Conservation (phyloP, 2,329 filamentous ascomycete genomes). For the Periconia macrospinosa region DNA sequence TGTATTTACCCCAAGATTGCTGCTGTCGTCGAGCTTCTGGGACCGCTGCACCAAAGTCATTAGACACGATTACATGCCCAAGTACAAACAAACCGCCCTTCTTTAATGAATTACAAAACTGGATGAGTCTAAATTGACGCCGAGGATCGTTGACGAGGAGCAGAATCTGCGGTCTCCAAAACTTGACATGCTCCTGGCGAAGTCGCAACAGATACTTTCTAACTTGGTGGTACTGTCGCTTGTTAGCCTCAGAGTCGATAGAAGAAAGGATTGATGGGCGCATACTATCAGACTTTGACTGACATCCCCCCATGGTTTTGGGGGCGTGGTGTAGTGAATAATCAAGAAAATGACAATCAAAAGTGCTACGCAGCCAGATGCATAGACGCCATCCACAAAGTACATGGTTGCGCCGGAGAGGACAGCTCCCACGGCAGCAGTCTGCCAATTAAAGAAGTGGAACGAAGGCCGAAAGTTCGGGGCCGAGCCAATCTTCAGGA, state of each 20-base stretch:
- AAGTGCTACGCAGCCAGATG: conserved; percentile 72
- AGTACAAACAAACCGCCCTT: conserved; percentile 84
- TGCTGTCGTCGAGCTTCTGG: conserved; percentile 82
- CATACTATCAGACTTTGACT: conserved; percentile 75
- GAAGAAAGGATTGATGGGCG: not conserved
- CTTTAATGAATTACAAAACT: conserved; percentile 89
- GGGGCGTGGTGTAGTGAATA: conserved; percentile 83
- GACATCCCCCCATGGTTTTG: conserved; percentile 88
- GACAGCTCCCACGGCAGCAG: conserved; percentile 73
- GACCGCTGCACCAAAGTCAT: conserved; percentile 77
- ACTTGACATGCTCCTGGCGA: conserved; percentile 87
- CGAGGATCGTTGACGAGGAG: conserved; percentile 81
- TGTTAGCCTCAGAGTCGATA: not conserved
- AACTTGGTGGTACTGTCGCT: conserved; percentile 70
- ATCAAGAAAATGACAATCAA: conserved; percentile 77
- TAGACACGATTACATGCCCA: conserved; percentile 83
- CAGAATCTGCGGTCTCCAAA: conserved; percentile 87
- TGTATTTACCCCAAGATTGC: conserved; percentile 80
- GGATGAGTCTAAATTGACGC: conserved; percentile 79
- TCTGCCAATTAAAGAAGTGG: conserved; percentile 86
- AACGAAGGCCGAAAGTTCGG: conserved; percentile 89
- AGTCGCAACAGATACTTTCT: conserved; percentile 84
- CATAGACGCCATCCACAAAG: conserved; percentile 83
- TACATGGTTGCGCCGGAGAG: conserved; percentile 83
- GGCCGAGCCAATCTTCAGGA: conserved; percentile 83